Conservation (phyloP, 805 yeast species). For the Candida peoriensis region DNA sequence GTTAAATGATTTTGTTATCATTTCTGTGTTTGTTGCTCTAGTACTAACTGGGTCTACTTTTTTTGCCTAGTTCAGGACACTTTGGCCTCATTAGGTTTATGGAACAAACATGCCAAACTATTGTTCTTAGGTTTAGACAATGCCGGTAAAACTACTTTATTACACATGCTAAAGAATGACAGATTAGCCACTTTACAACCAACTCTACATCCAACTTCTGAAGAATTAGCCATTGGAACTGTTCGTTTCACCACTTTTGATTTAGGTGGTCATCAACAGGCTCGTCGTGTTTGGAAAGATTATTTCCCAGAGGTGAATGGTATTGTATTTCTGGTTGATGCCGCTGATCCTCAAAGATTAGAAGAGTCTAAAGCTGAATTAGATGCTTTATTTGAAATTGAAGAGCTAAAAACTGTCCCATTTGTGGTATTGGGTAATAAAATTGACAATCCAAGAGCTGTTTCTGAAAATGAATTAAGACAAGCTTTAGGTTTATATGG, state of each 20-base stretch:
- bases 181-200: conserved; percentile 97
- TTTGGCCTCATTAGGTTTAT: conserved; percentile 71
- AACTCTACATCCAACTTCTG: conserved; percentile 97
- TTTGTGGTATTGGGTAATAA: conserved; percentile 94
- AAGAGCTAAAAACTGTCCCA: conserved; percentile 86
- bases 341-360: conserved; percentile 94
- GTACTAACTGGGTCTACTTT: neutral
- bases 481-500: conserved; percentile 80
- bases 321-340: conserved; percentile 92
- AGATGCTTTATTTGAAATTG: conserved; percentile 88
- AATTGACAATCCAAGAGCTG: conserved; percentile 92
- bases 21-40: no score
- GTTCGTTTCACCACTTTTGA: conserved; percentile 97
- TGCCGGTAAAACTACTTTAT: conserved; percentile 92
- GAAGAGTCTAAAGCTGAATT: conserved; percentile 93
- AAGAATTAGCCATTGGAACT: conserved; percentile 93
- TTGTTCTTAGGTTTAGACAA: conserved; percentile 95
- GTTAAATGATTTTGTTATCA: neutral
- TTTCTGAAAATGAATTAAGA: conserved; percentile 90
- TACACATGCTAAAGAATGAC: conserved; percentile 88
- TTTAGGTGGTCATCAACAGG: conserved; percentile 97
- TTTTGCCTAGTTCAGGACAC: conserved; percentile 39
- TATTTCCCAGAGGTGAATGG: conserved; percentile 99
- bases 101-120: conserved; percentile 95
- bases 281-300: conserved; percentile 99